Evolutionary conservation across 2,329 filamentous ascomycete species (phyloP), one percentile per base, ranked within the genome.

Genomic region (Pestalotiopsis sp.): DNA sequence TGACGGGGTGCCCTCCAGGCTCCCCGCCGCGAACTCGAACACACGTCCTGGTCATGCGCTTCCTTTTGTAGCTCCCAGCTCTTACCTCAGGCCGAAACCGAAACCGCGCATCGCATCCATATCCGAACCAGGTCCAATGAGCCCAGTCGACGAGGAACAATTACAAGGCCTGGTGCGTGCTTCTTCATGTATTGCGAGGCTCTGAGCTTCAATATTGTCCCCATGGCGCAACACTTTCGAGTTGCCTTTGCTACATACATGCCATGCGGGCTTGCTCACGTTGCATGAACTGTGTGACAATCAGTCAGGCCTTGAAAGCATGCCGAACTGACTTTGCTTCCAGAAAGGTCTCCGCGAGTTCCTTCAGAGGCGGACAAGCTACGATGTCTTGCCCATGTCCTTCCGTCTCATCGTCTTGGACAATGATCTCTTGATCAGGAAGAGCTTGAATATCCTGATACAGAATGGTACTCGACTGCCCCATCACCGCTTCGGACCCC

Each of bases 341-440:
- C 82, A 97, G 95, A 91, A 91, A 85, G 92, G 93, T 72, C 95
- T 98, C 76, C 93, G 96, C 81, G 93, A 97, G 75, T 99, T 99
- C 83, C 90, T 99, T 79, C 97, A 95, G 82, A 92, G 97, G 75
- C 92, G 96, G 78, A 98, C 94, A 45, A 98, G 95, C 80, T 99
- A 99, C 85, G 96, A 99, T 83, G 96, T 99, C 73, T 87, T 99
- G 62, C 96, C 96, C 20, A 89, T 99, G 70, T 98, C 95, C 74
- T 99, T 97, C 83, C 93, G 96, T 72, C 90, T 99, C 67, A 97
- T 99, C 77, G 90, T 98, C 72, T 93, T 99, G 79, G 97, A 99
- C 81, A 98, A 94, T 71, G 91, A 95, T 71, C 87, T 99, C 69
- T 90, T 98, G 67, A 97, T 99, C 76, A 97, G 97, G 84, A 98